Conservation (phyloP, 129 eudicot genomes). For the sunflower (Helianthus annuus) region DNA sequence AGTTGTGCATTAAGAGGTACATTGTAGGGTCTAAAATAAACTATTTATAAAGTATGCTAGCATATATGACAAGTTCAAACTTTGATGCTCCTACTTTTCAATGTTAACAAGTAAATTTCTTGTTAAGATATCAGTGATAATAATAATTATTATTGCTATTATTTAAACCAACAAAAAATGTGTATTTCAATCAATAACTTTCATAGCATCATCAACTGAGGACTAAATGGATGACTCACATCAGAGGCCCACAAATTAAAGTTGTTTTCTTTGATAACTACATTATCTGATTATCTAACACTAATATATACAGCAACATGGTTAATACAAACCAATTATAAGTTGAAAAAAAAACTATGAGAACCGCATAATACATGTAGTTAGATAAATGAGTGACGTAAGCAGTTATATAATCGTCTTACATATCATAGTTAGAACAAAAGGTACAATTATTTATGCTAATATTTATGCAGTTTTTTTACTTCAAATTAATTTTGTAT, state of each 20-base stretch:
- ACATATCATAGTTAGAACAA: too few relatives aligned
- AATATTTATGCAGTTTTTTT: not conserved
- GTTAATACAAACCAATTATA: too few relatives aligned
- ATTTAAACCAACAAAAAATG: not conserved
- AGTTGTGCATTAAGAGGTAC: not conserved
- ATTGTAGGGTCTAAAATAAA: not conserved
- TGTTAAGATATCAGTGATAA: slow-evolving; percentile 1
- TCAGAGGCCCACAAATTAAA: not conserved
- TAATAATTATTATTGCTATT: not conserved
- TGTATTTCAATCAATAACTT: not conserved
- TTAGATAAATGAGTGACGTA: too few relatives aligned
- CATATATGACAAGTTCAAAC: not conserved
- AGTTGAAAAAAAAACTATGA: too few relatives aligned
- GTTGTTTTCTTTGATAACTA: not conserved
- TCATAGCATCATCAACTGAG: slow-evolving; percentile 5
- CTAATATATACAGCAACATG: not conserved
- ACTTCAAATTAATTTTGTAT: not conserved
- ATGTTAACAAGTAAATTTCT: not conserved
- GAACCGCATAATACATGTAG: too few relatives aligned
- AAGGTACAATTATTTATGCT: too few relatives aligned
- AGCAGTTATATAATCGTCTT: too few relatives aligned
- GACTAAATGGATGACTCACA: not conserved
- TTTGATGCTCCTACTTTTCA: not conserved
- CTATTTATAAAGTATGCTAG: not conserved
- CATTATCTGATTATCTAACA: not conserved